Evolutionary conservation across 352 stramenopile genomes (phyloP), one percentile per base, ranked within the genome.

Genomic region (Phytophthora agathidicida): DNA sequence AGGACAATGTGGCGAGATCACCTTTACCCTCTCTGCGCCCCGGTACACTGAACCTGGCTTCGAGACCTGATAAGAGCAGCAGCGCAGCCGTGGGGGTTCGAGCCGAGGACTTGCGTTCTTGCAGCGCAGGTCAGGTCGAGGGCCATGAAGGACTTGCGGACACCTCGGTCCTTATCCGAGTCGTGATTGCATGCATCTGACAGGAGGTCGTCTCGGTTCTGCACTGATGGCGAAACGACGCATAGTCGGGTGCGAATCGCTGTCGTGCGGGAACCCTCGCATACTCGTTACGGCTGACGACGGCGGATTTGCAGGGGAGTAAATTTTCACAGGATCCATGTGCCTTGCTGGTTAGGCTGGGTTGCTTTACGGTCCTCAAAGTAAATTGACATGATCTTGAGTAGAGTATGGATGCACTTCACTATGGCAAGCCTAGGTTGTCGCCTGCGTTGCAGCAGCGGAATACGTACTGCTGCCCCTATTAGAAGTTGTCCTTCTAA

Each of bases 1-100:
- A 9, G 20, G 24, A 62, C 57, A 61, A 62, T 30, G 49, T 67
- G 50, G 50, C 58, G 36, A 67, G 50, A 67, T 55, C 49, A 55
- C 41, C 49, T 66, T 61, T 66, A 66, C 49, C 23, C 39, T n/a
- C n/a, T n/a, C n/a, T n/a, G n/a, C n/a, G n/a, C n/a, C n/a, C n/a
- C n/a, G n/a, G n/a, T n/a, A n/a, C n/a, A n/a, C n/a, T n/a, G n/a
- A n/a, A n/a, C n/a, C n/a, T n/a, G n/a, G n/a, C n/a, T n/a, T n/a
- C n/a, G n/a, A n/a, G n/a, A n/a, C n/a, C n/a, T n/a, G n/a, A n/a
- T n/a, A n/a, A n/a, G 39, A n/a, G 11, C 28, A 1, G 26, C 26
- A 26, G 6, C 5, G 17, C 13, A 9, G 17, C n/a, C n/a, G n/a
- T n/a, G n/a, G n/a, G n/a, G n/a, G n/a, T n/a, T n/a, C n/a, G n/a